Evolutionary conservation across 805 yeast species (phyloP).

Genomic region (Starmerella davenportii): DNA sequence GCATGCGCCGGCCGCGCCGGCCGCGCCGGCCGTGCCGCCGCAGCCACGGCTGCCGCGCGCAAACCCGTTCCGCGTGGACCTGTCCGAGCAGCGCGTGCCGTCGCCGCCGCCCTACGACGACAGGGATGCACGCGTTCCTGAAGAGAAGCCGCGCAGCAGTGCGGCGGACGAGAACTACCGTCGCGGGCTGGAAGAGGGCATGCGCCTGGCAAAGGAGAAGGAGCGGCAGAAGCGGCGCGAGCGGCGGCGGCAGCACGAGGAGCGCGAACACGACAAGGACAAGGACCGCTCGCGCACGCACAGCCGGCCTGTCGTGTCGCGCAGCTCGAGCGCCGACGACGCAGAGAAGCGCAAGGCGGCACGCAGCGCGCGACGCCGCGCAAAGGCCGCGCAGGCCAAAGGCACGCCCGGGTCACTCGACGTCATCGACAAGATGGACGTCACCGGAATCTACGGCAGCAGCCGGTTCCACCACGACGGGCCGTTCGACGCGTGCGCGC

Average conservation of each 20-base stretch:
- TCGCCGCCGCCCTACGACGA: not conserved
- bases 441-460: conserved; percentile 82
- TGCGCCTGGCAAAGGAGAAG: conserved; percentile 14
- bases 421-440: conserved; percentile 88
- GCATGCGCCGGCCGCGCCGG: not conserved
- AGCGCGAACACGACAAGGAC: not conserved
- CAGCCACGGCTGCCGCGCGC: no score
- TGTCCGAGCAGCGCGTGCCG: not conserved
- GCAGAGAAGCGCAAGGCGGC: not conserved
- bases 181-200: conserved; percentile 15
- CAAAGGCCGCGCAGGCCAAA: conserved; percentile 13
- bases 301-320: not conserved
- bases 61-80: conserved; percentile 10
- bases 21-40: not conserved
- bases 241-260: conserved; percentile 3
- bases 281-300: not conserved
- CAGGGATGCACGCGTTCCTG: not conserved
- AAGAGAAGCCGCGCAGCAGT: conserved; percentile 9
- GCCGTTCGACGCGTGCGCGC: conserved; percentile 96
- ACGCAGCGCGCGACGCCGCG: conserved; percentile 13
- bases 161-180: conserved; percentile 13
- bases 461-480: conserved; percentile 97
- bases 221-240: conserved; percentile 16
- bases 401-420: conserved; percentile 29
- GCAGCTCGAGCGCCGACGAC: not conserved